Base-by-base conservation (phyloP, 2,329 filamentous ascomycete species). In the Colletotrichum agaves region DNA sequence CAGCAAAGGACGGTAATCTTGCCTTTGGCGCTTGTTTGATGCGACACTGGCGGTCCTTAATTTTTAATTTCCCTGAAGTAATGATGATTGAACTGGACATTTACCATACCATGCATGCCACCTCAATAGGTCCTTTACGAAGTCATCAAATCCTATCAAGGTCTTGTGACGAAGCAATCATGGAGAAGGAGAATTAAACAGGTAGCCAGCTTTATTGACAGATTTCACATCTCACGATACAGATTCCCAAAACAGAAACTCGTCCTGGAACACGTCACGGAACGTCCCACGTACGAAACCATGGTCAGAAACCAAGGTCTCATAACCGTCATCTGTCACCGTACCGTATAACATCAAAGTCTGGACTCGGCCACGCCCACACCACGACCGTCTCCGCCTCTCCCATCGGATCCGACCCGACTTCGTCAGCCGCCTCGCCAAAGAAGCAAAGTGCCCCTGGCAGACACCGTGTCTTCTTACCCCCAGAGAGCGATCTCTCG, bases 381-480 rank as follows among this genome's bases (percentile, higher is more conserved):
- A 37, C 11, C n/a, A 11, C 17, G 13, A 27, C 56, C 31, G 39
- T 39, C 55, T 31, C 23, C 55, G n/a, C 49, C 50, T 53, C 33
- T 17, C 33, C 50, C 27, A 50, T 23, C 21, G 55, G 53, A 13
- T 31, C 50, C 43, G 52, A 59, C 50, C 61, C 52, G 23, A 63
- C 61, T 50, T 35, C 33, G 19, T 31, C 39, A 58, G 1, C 39
- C 47, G 47, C 17, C 21, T 37, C 41, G 17, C 41, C 41, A 10
- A 37, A 47, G 37, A 35, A 49, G 17, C 11, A 37, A 47, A 21
- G 8, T 19, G 13, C 47, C 31, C 47, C n/a, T 23, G 31, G 47
- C 27, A 31, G 47, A 50, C 35, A 15, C 27, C 27, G 27, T 8
- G 27, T 27, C 27, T 27, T 37, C 8, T 11, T 11, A 17, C 21